Evolutionary conservation across 1,284 basidiomycete species (phyloP), one percentile per base, ranked within the genome.

Genomic region (Neonothopanus nambi): DNA sequence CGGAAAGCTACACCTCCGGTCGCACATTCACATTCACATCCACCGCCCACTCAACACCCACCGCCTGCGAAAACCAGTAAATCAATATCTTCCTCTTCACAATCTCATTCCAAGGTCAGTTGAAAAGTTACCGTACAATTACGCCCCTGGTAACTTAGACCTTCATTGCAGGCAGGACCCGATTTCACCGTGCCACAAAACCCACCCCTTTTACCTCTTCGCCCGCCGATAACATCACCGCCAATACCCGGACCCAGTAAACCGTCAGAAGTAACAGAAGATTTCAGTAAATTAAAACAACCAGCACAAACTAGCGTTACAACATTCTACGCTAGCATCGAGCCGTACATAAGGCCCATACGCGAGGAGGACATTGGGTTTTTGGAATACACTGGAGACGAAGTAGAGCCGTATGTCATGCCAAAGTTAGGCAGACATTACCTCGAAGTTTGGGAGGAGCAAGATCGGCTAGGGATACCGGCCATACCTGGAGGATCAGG

Each of bases 321-420:
- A 12, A 92, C 91, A 1, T 96, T 95, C 66, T 93, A 93, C 69
- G 75, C 85, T 30, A 89, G 84, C 63, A 81, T 95, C 43, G 93
- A 96, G 64, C 88, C 91, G 13, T 97, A 90, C 77, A 75, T 93
- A 61, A 85, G 93, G 40, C 81, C 82, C 37, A 84, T 95, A 50
- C 87, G 88, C 55, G 93, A 96, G 70, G 94, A 95, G 68, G 94
- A 96, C 64, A 73, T 96, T 28, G 94, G 94, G 5, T 93, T 93
- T 70, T 77, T 97, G 55, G 88, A 91, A 58, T 89, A 89, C 65
- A 86, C 86, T n/a, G 87, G 81, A 17, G 95, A 97, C 63, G 93
- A 96, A 55, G 77, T 90, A 5, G 90, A 93, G 56, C 87, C 91
- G 0, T 96, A 86, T 63, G 74, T 92, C 39, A 84, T 96, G 71